Base-by-base conservation (phyloP, 345 rosid genomes). In the Turnera subulata region DNA sequence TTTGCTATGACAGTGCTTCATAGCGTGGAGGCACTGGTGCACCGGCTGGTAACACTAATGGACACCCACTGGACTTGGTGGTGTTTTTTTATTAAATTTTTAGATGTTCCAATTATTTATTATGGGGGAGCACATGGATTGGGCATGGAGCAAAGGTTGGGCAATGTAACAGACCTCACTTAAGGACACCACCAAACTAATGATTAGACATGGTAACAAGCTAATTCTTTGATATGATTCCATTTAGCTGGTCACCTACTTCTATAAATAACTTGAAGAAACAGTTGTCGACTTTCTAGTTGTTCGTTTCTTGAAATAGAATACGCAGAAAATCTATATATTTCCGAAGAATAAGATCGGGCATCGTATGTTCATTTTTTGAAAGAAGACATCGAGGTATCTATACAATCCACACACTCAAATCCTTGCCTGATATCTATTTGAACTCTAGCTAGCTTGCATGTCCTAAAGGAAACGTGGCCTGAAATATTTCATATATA, bases 191-290 rank as follows among this genome's bases (percentile, higher is more conserved):
- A 59, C 74, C 79, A 57, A 68, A 63, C 76, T 32, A 51, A 78
- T 78, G 68, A 78, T 78, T 68, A 64, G 63, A 74, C 24, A 78
- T 51, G 76, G 67, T 26, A 18, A 50, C 58, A 64, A 46, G 49
- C 61, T 45, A 25, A 25, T 47, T 22, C 33, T 35, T 40, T 10
- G 39, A 56, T 45, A 33, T 58, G 55, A 67, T 54, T 67, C 66
- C 65, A 19, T 55, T 49, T 23, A 13, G 21, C 8, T 1, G 61
- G 23, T 50, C 63, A 47, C 63, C 63, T 16, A 58, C 29, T 23
- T 22, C 29, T 5, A 19, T 24, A 46, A 15, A 46, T 45, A 29
- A 44, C 42, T 11, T 45, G 1, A 6, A 46, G 8, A 45, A 17
- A 5, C 14, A 20, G 15, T 47, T 47, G 14, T 47, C 23, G 12